Conservation (phyloP, 225 moss, liverwort and hornwort genomes). For the Rhytidiadelphus loreus region DNA sequence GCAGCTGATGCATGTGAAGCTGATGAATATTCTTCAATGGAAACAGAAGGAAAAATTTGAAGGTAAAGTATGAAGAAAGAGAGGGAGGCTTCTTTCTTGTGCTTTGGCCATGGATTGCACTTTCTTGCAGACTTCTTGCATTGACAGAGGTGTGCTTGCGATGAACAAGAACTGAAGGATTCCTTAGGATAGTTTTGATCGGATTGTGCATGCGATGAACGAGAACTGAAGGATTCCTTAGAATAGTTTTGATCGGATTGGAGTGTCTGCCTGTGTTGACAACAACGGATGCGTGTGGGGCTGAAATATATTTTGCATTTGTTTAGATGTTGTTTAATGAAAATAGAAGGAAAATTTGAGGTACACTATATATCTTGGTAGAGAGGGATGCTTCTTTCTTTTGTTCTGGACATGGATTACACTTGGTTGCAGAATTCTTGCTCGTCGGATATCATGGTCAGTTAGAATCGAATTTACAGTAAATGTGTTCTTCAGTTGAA, state of each 20-base stretch:
- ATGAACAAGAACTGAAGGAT: not conserved
- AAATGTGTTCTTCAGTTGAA: no score
- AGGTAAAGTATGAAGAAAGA: no score
- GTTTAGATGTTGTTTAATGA: not conserved
- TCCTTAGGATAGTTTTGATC: not conserved
- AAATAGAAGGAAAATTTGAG: not conserved
- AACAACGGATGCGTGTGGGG: not conserved
- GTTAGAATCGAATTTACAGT: not conserved
- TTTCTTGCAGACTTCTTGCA: not conserved
- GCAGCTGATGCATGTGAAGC: not conserved
- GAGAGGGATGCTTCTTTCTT: not conserved
- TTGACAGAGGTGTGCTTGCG: not conserved
- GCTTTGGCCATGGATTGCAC: not conserved
- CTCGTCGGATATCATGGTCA: conserved; percentile 14
- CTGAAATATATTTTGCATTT: not conserved
- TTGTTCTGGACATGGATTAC: not conserved
- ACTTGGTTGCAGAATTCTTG: not conserved
- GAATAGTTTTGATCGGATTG: not conserved
- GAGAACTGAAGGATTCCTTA: no score
- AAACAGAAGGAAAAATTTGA: not conserved
- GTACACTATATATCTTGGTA: no score
- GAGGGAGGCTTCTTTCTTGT: not conserved
- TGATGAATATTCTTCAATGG: not conserved
- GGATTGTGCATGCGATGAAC: no score
- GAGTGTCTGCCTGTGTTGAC: not conserved